Percentiles rank a stretch among this genome's conserved stretches.
phyloP scores from a whole-genome alignment of 352 stramenopile species.

The Globisporangium spinosum region DNA sequence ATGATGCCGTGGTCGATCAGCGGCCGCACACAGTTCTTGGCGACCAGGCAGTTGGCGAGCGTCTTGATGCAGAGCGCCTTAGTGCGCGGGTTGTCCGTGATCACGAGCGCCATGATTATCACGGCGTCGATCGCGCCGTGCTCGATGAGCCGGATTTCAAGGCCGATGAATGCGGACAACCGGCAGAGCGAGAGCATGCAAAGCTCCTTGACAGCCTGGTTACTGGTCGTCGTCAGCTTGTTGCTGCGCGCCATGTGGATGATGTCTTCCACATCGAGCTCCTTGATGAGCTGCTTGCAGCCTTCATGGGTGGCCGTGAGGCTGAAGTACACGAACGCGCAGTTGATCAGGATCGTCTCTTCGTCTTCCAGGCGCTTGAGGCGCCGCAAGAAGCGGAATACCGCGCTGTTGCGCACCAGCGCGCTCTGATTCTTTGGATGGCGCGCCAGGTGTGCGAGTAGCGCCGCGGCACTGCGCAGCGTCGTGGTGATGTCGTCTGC shows the following conservation, averaged over 20 bases:
- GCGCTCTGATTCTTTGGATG: slow-evolving; percentile 50
- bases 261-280: slow-evolving; percentile 61
- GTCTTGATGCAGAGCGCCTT: slow-evolving; percentile 73
- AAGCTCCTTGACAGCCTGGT: slow-evolving; percentile 55
- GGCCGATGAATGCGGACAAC: slow-evolving; percentile 56
- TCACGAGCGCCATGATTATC: slow-evolving; percentile 71
- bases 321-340: slow-evolving; percentile 60
- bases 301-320: slow-evolving; percentile 63
- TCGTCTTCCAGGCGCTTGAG: slow-evolving; percentile 40
- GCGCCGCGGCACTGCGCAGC: slow-evolving; percentile 43
- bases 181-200: slow-evolving; percentile 69
- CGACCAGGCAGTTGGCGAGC: slow-evolving; percentile 70
- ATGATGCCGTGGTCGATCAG: slow-evolving; percentile 74
- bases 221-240: slow-evolving; percentile 32
- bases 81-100: slow-evolving; percentile 55
- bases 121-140: slow-evolving; percentile 66
- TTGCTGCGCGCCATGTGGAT: slow-evolving; percentile 56
- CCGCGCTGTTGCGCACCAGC: slow-evolving; percentile 46
- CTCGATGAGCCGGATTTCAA: slow-evolving; percentile 65
- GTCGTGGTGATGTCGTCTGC: slow-evolving; percentile 4
- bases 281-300: slow-evolving; percentile 70
- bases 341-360: slow-evolving; percentile 65
- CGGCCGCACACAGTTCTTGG: slow-evolving; percentile 56
- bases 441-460: slow-evolving; percentile 58
- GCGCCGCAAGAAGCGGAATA: slow-evolving; percentile 56